Evolutionary conservation across 2,329 filamentous ascomycete genomes (phyloP).

Genomic region (Teratosphaeria zuluensis): DNA sequence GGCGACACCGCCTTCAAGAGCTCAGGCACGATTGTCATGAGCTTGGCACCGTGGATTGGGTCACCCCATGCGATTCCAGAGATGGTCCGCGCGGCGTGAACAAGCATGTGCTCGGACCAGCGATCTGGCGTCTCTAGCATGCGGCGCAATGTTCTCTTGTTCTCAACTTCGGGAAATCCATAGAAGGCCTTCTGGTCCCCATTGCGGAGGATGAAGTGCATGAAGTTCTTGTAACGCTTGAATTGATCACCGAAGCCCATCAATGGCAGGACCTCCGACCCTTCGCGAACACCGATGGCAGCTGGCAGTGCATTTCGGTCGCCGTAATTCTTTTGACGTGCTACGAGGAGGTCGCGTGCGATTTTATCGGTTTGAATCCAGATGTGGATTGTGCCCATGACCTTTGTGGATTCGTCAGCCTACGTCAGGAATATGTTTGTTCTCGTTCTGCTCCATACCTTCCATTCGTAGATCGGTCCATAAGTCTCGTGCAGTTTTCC

Average conservation of each 20-base stretch:
- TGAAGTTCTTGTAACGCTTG: constrained; percentile 23
- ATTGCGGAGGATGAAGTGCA: constrained; percentile 25
- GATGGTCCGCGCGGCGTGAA: constrained; percentile 25
- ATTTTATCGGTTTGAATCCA: constrained; percentile 29
- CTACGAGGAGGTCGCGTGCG: constrained; percentile 25
- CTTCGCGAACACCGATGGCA: constrained; percentile 22
- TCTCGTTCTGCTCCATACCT: constrained; percentile 7
- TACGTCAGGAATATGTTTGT: not conserved
- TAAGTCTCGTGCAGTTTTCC: constrained; percentile 25
- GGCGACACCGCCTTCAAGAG: constrained; percentile 27
- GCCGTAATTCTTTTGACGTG: constrained; percentile 23
- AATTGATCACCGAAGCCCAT: constrained; percentile 24
- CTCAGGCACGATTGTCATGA: constrained; percentile 23
- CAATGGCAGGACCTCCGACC: constrained; percentile 24
- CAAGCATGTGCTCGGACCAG: constrained; percentile 26
- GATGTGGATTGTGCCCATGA: constrained; percentile 24
- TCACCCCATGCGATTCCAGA: constrained; percentile 25
- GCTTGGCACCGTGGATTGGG: constrained; percentile 24
- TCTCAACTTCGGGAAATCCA: constrained; percentile 23
- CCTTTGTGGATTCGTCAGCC: constrained; percentile 2
- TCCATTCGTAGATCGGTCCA: constrained; percentile 27
- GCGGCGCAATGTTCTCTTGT: constrained; percentile 25
- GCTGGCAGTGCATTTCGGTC: constrained; percentile 27
- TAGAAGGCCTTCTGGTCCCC: constrained; percentile 20
- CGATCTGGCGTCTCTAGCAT: constrained; percentile 21